phyloP scores from a whole-genome alignment of 306 rosid species.

The Trichosanthes truncata region DNA sequence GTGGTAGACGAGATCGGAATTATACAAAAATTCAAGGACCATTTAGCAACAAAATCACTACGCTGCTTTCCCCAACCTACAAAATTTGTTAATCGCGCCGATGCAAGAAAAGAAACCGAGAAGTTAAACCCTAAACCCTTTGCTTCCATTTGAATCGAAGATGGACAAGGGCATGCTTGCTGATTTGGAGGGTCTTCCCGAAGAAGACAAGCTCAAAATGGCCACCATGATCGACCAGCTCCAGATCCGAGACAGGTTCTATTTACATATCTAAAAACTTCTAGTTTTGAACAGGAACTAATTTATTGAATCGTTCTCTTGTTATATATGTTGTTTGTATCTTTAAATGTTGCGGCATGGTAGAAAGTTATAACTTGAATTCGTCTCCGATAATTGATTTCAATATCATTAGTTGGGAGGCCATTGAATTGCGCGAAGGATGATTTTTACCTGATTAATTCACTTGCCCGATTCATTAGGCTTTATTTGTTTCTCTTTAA shows the following conservation, averaged over 20 bases:
- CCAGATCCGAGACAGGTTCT: conserved; percentile 72
- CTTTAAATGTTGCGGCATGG: background rate
- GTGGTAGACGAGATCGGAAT: background rate
- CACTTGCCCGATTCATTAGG: background rate
- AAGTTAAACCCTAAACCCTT: conserved; percentile 28
- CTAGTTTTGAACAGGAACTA: background rate
- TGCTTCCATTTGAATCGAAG: conserved; percentile 14
- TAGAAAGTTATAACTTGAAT: background rate
- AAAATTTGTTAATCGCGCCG: background rate
- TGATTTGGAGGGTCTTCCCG: conserved; percentile 41
- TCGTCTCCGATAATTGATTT: background rate
- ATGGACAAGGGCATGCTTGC: conserved; percentile 52
- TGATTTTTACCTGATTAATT: background rate
- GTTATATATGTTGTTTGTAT: background rate
- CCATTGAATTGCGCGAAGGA: background rate
- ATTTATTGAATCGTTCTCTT: background rate
- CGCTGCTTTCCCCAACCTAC: background rate
- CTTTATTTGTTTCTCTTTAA: background rate
- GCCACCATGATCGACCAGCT: conserved; percentile 43
- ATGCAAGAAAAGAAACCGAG: background rate
- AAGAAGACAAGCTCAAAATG: conserved; percentile 53
- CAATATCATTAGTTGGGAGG: background rate
- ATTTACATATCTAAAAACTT: background rate
- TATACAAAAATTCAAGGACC: background rate
- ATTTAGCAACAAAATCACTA: background rate